Conservation (phyloP, 352 stramenopile genomes). For the Thalassiosira ordinaria region DNA sequence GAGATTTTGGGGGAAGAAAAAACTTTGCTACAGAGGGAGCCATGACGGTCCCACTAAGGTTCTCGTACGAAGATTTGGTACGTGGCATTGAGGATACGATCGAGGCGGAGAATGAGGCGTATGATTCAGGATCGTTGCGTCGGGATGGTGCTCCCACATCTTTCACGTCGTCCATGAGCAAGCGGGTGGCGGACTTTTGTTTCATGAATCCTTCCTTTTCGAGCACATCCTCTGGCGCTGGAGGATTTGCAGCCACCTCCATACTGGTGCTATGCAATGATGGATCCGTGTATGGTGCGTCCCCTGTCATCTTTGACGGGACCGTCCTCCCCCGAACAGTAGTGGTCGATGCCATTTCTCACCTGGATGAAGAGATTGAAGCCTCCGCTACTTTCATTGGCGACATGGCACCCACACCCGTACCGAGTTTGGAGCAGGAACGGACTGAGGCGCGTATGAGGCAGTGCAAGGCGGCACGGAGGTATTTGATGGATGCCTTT, state of each 20-base stretch:
- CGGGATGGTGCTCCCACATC: slow-evolving; percentile 30
- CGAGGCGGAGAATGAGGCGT: slow-evolving; percentile 51
- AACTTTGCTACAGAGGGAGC: neutral
- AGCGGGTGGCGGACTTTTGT: slow-evolving; percentile 57
- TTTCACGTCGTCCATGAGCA: slow-evolving; percentile 50
- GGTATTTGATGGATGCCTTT: slow-evolving; percentile 76
- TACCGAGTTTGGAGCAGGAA: slow-evolving; percentile 6
- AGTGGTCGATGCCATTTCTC: slow-evolving; percentile 54
- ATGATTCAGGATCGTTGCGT: slow-evolving; percentile 24
- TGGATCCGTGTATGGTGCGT: slow-evolving; percentile 67
- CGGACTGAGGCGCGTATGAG: slow-evolving; percentile 41
- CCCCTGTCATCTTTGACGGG: slow-evolving; percentile 77
- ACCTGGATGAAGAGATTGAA: slow-evolving; percentile 57
- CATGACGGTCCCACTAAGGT: slow-evolving; percentile 55
- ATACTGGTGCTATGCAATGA: slow-evolving; percentile 66
- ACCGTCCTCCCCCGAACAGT: slow-evolving; percentile 48
- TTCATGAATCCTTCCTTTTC: slow-evolving; percentile 35
- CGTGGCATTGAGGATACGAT: slow-evolving; percentile 44
- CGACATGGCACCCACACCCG: neutral
- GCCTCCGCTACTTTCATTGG: slow-evolving; percentile 14
- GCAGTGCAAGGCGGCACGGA: slow-evolving; percentile 57
- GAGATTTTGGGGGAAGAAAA: slow-evolving; percentile 12
- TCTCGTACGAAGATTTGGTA: slow-evolving; percentile 59
- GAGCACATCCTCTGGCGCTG: neutral
- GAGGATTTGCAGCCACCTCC: slow-evolving; percentile 54